Evolutionary conservation across 768 basidiomycete species (phyloP).

Genomic region (Suillus occidentalis): DNA sequence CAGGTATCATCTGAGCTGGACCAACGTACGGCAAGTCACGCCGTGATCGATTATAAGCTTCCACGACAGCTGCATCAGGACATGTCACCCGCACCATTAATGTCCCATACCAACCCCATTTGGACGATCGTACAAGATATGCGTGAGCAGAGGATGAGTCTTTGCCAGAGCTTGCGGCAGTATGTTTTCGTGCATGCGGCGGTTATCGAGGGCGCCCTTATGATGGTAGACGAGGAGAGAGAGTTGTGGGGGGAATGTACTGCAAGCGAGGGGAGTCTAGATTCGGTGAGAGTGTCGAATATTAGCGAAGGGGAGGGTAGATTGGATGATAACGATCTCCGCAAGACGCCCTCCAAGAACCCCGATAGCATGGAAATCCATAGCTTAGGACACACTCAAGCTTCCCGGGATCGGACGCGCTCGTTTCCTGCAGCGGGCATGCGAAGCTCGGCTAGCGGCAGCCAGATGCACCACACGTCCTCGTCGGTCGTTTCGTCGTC

Average conservation of each 20-base stretch:
- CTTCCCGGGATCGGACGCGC: conserved; percentile 8
- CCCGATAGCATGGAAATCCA: conserved; percentile 4
- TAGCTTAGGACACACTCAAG: conserved; percentile 4
- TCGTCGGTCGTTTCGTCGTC: conserved; percentile 23
- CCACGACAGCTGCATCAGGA: conserved; percentile 60
- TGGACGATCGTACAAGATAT: conserved; percentile 86
- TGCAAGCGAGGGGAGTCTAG: conserved; percentile 21
- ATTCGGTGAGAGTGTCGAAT: conserved; percentile 10
- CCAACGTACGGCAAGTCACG: conserved; percentile 13
- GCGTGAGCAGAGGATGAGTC: conserved; percentile 94
- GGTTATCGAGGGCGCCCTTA: conserved; percentile 76
- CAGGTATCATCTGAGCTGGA: conserved; percentile 11
- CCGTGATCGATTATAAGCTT: conserved; percentile 54
- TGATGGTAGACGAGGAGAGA: conserved; percentile 73
- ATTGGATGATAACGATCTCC: conserved; percentile 18
- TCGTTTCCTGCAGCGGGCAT: conserved; percentile 11
- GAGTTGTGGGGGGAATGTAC: conserved; percentile 33
- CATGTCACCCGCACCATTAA: conserved; percentile 57
- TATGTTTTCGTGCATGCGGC: conserved; percentile 93
- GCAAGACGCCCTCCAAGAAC: conserved; percentile 9
- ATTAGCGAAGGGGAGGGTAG: conserved; percentile 17
- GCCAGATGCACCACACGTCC: conserved; percentile 10
- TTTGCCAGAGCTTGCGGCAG: conserved; percentile 92
- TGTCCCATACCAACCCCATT: conserved; percentile 73
- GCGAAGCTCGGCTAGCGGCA: conserved; percentile 10